A percentile compares a stretch with the other conserved stretches of the same genome.
Evolutionary conservation across 805 yeast species (phyloP).

Genomic region (Teunomyces atbi): DNA sequence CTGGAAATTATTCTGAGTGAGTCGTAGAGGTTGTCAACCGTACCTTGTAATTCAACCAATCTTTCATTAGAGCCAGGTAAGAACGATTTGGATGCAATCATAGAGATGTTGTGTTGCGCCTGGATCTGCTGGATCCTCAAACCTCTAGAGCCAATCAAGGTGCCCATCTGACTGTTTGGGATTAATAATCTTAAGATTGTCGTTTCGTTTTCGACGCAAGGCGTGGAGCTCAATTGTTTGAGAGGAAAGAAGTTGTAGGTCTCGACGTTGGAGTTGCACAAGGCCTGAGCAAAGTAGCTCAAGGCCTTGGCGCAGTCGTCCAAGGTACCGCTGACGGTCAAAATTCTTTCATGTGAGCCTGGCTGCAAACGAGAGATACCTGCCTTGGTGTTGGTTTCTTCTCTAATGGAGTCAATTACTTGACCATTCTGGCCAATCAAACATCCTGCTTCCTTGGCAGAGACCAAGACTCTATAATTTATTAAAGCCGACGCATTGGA

Average conservation of each 20-base stretch:
- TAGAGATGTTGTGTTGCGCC: conserved; percentile 63
- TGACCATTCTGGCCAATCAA: conserved; percentile 84
- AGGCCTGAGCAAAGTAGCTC: conserved; percentile 64
- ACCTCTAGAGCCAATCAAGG: conserved; percentile 84
- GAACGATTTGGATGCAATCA: conserved; percentile 85
- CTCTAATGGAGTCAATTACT: conserved; percentile 73
- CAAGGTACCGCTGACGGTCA: conserved; percentile 73
- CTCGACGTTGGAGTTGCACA: conserved; percentile 44
- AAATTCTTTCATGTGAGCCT: conserved; percentile 79
- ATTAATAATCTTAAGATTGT: conserved; percentile 65
- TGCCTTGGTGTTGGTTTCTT: conserved; percentile 74
- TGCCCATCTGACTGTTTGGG: conserved; percentile 85
- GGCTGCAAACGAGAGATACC: conserved; percentile 80
- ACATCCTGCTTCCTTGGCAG: conserved; percentile 86
- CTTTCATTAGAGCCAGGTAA: conserved; percentile 82
- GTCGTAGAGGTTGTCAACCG: conserved; percentile 57
- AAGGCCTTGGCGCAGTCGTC: conserved; percentile 69
- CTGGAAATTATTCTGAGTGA: conserved; percentile 60
- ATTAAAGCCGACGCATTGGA: conserved; percentile 32
- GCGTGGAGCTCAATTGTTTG: conserved; percentile 54
- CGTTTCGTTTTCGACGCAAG: conserved; percentile 50
- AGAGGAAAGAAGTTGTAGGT: conserved; percentile 57
- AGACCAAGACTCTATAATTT: conserved; percentile 58
- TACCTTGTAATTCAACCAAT: conserved; percentile 83
- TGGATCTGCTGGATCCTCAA: conserved; percentile 76